Evolutionary conservation across 148 eudicot genomes (phyloP), one percentile per base, ranked within the genome.

Genomic region (Linanthus parryae): DNA sequence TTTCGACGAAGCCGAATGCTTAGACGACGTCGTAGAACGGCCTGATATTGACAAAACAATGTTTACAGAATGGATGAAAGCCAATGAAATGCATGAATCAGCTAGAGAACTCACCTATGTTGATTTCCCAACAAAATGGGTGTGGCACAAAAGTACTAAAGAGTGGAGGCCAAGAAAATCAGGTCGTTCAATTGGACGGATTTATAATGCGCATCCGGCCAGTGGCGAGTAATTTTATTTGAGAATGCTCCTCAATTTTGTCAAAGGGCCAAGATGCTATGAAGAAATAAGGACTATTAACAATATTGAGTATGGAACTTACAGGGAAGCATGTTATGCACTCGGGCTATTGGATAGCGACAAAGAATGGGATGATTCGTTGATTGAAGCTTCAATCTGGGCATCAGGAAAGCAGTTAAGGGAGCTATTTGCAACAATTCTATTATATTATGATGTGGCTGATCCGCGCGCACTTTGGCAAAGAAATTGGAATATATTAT

Each of bases 51-150:
- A 41, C 19, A 41, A 15, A 16, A 41, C 45, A 16, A 41, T 41
- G 45, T 41, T 41, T 23, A 41, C 45, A 12, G 45, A 39, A 41
- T 41, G 45, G 45, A 41, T 41, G 45, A 17, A 12, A 7, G 19
- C 45, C 19, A 41, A 41, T 41, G 45, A 20, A 41, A 0, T 16
- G 19, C 21, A 41, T 41, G 20, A 16, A 41, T 16, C 4, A 8
- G 45, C 45, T 16, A 20, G 45, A 20, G 11, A 12, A 11, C 11
- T 31, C 7, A 5, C 16, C 6, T 39, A 39, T 2, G 43, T 18
- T 5, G 43, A 41, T 16, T 41, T 41, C 45, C 19, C 19, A 15
- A 13, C 15, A 23, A 15, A 15, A 23, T 41, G 19, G 21, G 19
- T 23, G 15, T 41, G 45, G 20, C 7, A 16, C 1, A 41, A 17